phyloP scores from a whole-genome alignment of 495 filamentous ascomycete genomes.

The Pyronema domesticum region DNA sequence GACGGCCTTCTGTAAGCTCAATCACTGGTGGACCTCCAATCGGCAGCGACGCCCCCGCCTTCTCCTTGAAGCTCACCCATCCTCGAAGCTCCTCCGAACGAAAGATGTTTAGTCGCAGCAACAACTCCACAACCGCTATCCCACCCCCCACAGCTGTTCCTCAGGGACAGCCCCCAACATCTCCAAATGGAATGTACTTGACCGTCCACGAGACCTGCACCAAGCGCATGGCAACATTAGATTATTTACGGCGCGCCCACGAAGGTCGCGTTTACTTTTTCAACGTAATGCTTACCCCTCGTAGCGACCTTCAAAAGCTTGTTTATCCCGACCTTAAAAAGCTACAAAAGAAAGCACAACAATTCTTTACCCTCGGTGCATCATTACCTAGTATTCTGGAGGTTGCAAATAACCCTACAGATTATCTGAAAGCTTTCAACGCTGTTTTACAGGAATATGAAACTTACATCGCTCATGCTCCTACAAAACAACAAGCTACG shows the following conservation, averaged over 20 bases:
- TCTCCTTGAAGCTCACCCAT: slow-evolving; percentile 1
- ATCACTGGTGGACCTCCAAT: background rate
- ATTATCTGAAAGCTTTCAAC: slow-evolving; percentile 77
- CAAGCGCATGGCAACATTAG: slow-evolving; percentile 89
- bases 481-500: slow-evolving; percentile 15
- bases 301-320: slow-evolving; percentile 57
- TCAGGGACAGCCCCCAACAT: slow-evolving; percentile 18
- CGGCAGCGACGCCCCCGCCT: background rate
- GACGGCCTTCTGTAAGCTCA: background rate
- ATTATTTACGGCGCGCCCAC: slow-evolving; percentile 86
- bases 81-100: background rate
- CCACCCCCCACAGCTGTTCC: background rate
- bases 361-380: slow-evolving; percentile 81
- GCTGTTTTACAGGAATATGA: slow-evolving; percentile 83
- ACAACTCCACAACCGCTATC: background rate
- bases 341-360: slow-evolving; percentile 49
- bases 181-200: slow-evolving; percentile 51
- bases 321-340: slow-evolving; percentile 72
- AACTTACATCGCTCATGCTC: slow-evolving; percentile 36
- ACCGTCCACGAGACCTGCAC: slow-evolving; percentile 77
- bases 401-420: slow-evolving; percentile 50
- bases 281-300: slow-evolving; percentile 82
- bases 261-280: slow-evolving; percentile 95
- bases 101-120: slow-evolving; percentile 1
- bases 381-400: slow-evolving; percentile 81